Percentiles rank a stretch among this genome's conserved stretches.
These are phyloP conservation scores for Hyaloperonospora arabidopsidis DNA, from an alignment of 352 stramenopile genomes.

Conservation along the genomic window DNA sequence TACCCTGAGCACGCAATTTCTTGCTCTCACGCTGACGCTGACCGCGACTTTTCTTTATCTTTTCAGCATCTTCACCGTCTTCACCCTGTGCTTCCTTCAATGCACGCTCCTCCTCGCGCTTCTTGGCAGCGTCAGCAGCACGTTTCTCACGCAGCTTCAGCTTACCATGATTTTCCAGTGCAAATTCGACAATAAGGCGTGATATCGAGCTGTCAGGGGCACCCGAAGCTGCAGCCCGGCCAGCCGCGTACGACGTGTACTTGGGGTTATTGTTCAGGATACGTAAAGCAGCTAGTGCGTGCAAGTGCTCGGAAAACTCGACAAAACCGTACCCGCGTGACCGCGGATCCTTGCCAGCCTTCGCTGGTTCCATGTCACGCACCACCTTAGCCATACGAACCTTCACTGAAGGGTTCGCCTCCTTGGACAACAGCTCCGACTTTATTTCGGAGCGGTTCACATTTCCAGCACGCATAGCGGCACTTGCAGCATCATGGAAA, in stretches of 20 bases:
- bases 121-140: constrained; percentile 54
- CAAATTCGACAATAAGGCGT: constrained; percentile 85
- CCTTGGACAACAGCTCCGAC: constrained; percentile 41
- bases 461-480: constrained; percentile 57
- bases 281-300: constrained; percentile 93
- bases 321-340: constrained; percentile 90
- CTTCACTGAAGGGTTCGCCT: constrained; percentile 43
- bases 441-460: constrained; percentile 82
- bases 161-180: constrained; percentile 85
- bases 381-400: constrained; percentile 81
- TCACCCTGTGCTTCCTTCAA: constrained; percentile 59
- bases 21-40: constrained; percentile 75
- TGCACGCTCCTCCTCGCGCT: constrained; percentile 54
- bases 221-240: constrained; percentile 30
- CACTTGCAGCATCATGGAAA: constrained; percentile 69
- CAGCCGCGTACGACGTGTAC: constrained; percentile 70
- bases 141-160: constrained; percentile 80
- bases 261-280: constrained; percentile 96
- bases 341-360: constrained; percentile 45
- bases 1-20: constrained; percentile 35
- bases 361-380: constrained; percentile 59
- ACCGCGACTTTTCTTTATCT: constrained; percentile 56
- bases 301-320: constrained; percentile 94
- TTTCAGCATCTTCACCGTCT: constrained; percentile 24
- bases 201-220: constrained; percentile 52